Percentiles rank a stretch among this genome's conserved stretches.
These are phyloP conservation scores for Fusarium veterinarium DNA, from an alignment of 2,329 filamentous ascomycete species.

Conservation along the genomic window DNA sequence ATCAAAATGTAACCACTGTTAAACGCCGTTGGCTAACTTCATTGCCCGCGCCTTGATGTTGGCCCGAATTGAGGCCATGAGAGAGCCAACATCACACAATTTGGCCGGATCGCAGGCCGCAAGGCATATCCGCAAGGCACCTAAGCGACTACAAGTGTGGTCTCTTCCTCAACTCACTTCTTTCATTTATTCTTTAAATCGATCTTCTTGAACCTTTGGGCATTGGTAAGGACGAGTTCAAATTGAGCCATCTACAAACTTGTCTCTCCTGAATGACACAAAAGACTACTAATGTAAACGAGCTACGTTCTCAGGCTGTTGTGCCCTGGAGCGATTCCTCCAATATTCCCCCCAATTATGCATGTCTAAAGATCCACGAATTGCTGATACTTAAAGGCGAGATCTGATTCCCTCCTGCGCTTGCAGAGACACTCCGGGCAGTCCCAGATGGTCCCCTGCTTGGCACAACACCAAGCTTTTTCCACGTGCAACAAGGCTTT, in stretches of 20 bases:
- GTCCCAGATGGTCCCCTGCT: not conserved
- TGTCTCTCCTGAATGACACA: too few species aligned
- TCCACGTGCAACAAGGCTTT: not conserved
- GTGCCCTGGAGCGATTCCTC: too few species aligned
- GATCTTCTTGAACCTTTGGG: too few species aligned
- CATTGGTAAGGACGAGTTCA: not conserved
- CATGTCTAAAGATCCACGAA: too few species aligned
- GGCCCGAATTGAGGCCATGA: not conserved
- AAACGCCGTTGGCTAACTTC: not conserved
- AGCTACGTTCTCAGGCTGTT: too few species aligned
- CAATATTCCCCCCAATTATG: too few species aligned
- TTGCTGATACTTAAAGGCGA: too few species aligned
- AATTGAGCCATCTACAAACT: rapidly evolving
- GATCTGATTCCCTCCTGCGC: too few species aligned
- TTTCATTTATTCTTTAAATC: not conserved
- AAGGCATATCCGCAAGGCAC: not conserved
- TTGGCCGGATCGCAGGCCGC: rapidly evolving
- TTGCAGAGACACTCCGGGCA: not conserved
- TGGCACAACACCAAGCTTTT: not conserved
- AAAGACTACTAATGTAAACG: too few species aligned
- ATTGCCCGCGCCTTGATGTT: not conserved
- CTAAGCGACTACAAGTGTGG: rapidly evolving
- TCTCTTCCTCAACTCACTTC: rapidly evolving
- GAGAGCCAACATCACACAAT: rapidly evolving
- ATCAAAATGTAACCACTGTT: rapidly evolving